Evolutionary conservation across 306 rosid species (phyloP).

Genomic region (Prunus padus): DNA sequence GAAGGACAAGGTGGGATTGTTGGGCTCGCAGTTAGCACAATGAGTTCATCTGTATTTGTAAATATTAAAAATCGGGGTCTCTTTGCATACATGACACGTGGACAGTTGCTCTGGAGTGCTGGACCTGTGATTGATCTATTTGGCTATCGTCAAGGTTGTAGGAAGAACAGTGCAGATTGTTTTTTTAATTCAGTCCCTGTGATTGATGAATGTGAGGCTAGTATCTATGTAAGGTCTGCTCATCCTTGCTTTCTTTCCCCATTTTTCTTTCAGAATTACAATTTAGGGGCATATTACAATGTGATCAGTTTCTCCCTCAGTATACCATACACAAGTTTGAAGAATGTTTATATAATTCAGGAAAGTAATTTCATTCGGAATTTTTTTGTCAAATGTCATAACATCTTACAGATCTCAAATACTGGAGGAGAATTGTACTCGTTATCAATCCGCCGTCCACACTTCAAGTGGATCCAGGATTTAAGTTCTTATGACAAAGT

Average conservation of each 20-base stretch:
- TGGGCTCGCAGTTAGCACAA: conserved; percentile 70
- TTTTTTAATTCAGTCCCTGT: conserved; percentile 60
- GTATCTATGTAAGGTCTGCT: conserved; percentile 61
- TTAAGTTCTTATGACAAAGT: conserved; percentile 59
- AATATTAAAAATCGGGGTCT: conserved; percentile 58
- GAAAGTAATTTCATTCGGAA: neutral
- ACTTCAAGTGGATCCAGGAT: conserved; percentile 73
- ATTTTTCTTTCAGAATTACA: neutral
- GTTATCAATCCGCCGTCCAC: conserved; percentile 49
- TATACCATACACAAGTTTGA: neutral
- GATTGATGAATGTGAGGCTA: conserved; percentile 80
- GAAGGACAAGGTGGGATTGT: conserved; percentile 44
- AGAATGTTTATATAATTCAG: neutral
- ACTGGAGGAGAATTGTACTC: conserved; percentile 69
- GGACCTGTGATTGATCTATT: conserved; percentile 66
- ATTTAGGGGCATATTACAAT: neutral
- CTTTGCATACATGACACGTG: conserved; percentile 48
- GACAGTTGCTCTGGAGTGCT: conserved; percentile 63
- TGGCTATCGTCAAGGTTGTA: conserved; percentile 71
- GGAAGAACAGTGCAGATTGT: conserved; percentile 50
- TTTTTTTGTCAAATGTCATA: neutral
- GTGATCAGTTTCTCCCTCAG: neutral
- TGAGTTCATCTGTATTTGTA: conserved; percentile 47
- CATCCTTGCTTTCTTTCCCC: conserved; percentile 8
- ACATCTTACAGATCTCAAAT: conserved; percentile 57